A percentile compares a stretch with the other conserved stretches of the same genome.
These are phyloP conservation scores for Dalechampia spathulata DNA, from an alignment of 441 rosid genomes.

Conservation along the genomic window DNA sequence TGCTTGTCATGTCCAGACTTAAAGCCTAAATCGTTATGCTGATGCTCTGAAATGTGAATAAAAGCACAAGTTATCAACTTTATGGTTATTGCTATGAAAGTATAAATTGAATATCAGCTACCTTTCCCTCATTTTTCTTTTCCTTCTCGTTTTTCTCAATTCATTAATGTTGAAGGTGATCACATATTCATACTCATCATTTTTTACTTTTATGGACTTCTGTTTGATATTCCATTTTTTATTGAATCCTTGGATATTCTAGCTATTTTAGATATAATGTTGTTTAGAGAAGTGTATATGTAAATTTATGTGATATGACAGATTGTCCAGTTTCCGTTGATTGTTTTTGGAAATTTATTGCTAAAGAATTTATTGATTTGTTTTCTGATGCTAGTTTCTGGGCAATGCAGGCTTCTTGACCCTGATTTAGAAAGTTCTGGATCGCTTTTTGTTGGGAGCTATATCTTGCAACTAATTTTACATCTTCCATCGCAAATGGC, in stretches of 20 bases:
- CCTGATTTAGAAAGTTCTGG: constrained; percentile 92
- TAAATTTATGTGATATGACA: background rate
- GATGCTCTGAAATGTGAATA: background rate
- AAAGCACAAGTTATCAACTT: background rate
- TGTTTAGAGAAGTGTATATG: background rate
- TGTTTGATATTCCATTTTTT: background rate
- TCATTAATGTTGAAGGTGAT: no score
- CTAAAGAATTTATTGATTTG: background rate
- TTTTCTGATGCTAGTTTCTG: constrained; percentile 18
- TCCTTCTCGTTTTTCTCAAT: background rate
- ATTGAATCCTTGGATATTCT: background rate
- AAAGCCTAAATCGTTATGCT: background rate
- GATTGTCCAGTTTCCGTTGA: no score
- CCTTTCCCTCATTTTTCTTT: background rate
- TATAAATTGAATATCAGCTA: background rate
- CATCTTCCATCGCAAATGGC: constrained; percentile 89
- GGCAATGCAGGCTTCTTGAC: constrained; percentile 71
- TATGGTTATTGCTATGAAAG: background rate
- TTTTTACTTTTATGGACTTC: background rate
- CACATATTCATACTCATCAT: background rate
- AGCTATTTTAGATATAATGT: background rate
- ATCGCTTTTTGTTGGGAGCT: constrained; percentile 89
- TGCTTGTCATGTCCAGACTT: background rate
- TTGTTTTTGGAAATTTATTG: background rate
- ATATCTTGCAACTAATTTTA: constrained; percentile 86